phyloP scores from a whole-genome alignment of 2,329 filamentous ascomycete species.

The Chaetoscypha palmicola region DNA sequence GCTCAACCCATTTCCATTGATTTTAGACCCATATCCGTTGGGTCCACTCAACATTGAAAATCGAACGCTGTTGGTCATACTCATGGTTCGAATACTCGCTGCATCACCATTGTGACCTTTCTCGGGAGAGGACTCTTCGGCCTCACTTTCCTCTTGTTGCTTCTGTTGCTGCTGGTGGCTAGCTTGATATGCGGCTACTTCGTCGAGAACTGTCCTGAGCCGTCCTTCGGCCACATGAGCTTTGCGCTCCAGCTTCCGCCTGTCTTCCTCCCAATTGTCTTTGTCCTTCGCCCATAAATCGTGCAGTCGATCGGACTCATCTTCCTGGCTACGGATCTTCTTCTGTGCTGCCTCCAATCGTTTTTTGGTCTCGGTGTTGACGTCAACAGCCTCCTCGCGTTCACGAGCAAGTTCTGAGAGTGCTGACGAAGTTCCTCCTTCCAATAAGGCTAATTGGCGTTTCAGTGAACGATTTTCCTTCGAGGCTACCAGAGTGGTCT shows the following conservation, averaged over 20 bases:
- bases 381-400: slow-evolving; percentile 74
- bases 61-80: slow-evolving; percentile 64
- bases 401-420: slow-evolving; percentile 78
- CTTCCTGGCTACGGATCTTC: slow-evolving; percentile 70
- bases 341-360: slow-evolving; percentile 74
- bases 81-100: slow-evolving; percentile 66
- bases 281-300: slow-evolving; percentile 79
- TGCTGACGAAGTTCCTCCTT: slow-evolving; percentile 81
- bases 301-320: slow-evolving; percentile 72
- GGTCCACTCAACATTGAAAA: slow-evolving; percentile 62
- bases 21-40: slow-evolving; percentile 41
- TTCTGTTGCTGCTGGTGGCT: slow-evolving; percentile 41
- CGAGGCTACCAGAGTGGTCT: slow-evolving; percentile 52
- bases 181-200: slow-evolving; percentile 67
- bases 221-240: slow-evolving; percentile 86
- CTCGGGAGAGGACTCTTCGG: slow-evolving; percentile 55
- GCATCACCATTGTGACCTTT: slow-evolving; percentile 55
- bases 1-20: slow-evolving; percentile 64
- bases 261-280: slow-evolving; percentile 77
- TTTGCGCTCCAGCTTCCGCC: slow-evolving; percentile 72
- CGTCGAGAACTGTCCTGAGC: slow-evolving; percentile 75
- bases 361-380: slow-evolving; percentile 62
- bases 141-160: slow-evolving; percentile 53
- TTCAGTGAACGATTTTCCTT: slow-evolving; percentile 78
- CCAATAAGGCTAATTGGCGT: slow-evolving; percentile 77